Conservation (phyloP, 768 basidiomycete genomes). For the Trametes elegans region DNA sequence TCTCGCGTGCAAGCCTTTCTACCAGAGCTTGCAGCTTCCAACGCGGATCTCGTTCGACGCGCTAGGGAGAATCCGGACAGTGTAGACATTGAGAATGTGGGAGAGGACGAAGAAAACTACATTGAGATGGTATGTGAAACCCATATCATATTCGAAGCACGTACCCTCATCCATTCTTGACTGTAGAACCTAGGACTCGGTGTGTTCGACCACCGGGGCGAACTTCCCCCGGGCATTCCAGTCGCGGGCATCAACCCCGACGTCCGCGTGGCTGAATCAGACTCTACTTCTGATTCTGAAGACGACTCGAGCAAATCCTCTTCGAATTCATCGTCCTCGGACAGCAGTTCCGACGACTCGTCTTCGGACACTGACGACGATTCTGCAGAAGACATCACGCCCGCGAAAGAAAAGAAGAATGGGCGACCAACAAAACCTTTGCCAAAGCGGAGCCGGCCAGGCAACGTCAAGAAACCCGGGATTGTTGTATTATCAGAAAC, state of each 20-base stretch:
- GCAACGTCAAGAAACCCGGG: not conserved
- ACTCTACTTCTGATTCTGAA: not conserved
- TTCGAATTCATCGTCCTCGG: not conserved
- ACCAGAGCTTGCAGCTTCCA: conserved; percentile 64
- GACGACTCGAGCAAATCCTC: not conserved
- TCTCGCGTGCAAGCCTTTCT: conserved; percentile 66
- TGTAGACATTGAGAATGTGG: conserved; percentile 69
- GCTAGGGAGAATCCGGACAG: conserved; percentile 49
- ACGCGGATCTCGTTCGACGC: conserved; percentile 48
- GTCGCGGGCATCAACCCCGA: conserved; percentile 13
- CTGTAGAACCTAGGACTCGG: conserved; percentile 62
- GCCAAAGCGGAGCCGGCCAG: not conserved
- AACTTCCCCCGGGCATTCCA: conserved; percentile 5
- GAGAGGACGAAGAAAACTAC: conserved; percentile 45
- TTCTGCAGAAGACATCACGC: conserved; percentile 1
- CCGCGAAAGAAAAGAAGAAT: not conserved
- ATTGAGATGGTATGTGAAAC: conserved; percentile 45
- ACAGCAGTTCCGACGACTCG: not conserved
- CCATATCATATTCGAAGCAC: not conserved
- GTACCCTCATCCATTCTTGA: not conserved
- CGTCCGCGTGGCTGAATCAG: not conserved
- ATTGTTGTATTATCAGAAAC: conserved; percentile 3
- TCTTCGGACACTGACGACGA: conserved; percentile 1
- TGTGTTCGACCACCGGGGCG: conserved; percentile 39
- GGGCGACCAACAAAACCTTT: conserved; percentile 6